A percentile compares a stretch with the other conserved stretches of the same genome.
Conservation (phyloP, 805 yeast genomes). For the Teunomyces panamensis region DNA sequence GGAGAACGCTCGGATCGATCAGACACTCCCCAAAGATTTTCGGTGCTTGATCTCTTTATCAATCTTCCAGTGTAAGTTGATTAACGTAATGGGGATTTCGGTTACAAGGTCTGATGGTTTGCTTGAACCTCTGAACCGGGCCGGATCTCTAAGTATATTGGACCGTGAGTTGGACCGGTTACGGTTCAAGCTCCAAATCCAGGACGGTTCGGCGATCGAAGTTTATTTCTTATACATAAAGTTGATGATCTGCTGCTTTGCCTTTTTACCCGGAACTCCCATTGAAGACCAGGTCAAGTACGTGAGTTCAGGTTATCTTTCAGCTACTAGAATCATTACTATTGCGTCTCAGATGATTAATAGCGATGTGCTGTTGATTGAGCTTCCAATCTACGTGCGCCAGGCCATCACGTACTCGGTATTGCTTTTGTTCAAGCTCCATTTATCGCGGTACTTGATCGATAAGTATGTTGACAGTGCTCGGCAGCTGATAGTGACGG, state of each 20-base stretch:
- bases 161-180: constrained; percentile 76
- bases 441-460: constrained; percentile 68
- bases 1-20: constrained; percentile 73
- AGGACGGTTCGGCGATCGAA: constrained; percentile 64
- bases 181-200: constrained; percentile 62
- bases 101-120: constrained; percentile 86
- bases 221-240: constrained; percentile 76
- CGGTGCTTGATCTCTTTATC: constrained; percentile 70
- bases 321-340: constrained; percentile 81
- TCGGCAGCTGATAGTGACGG: constrained; percentile 89
- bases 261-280: constrained; percentile 87
- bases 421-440: constrained; percentile 73
- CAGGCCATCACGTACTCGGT: constrained; percentile 85
- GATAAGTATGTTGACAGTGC: constrained; percentile 83
- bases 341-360: constrained; percentile 63
- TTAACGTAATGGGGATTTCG: constrained; percentile 82
- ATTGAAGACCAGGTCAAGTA: constrained; percentile 82
- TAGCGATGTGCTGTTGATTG: constrained; percentile 68
- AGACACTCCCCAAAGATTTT: constrained; percentile 62
- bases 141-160: constrained; percentile 72
- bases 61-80: constrained; percentile 79
- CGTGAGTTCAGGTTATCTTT: constrained; percentile 74
- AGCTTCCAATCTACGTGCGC: constrained; percentile 81
- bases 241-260: constrained; percentile 81
- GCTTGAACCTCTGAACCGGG: constrained; percentile 77